These are phyloP conservation scores for Pichia paraexigua DNA, from an alignment of 805 yeast genomes.

Conservation along the genomic window DNA sequence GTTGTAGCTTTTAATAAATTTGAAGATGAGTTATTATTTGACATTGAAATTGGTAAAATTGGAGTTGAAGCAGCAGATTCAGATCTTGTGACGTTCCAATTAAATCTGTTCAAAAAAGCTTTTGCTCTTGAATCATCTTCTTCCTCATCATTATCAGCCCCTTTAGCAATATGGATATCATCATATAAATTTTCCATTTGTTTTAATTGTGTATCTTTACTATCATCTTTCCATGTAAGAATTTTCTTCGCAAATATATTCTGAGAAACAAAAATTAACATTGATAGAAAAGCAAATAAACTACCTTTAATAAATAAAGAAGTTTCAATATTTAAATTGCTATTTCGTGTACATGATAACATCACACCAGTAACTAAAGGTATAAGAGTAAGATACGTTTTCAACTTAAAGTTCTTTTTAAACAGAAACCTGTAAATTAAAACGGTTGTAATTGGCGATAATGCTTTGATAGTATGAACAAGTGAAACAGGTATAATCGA, in stretches of 20 bases:
- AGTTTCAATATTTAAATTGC: slow-evolving; percentile 18
- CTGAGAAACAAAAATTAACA: slow-evolving; percentile 68
- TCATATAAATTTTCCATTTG: slow-evolving; percentile 2
- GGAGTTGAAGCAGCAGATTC: slow-evolving; percentile 30
- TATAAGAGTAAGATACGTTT: slow-evolving; percentile 70
- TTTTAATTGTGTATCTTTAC: neutral
- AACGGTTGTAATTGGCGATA: slow-evolving; percentile 86
- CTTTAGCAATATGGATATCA: neutral
- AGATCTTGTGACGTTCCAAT: slow-evolving; percentile 23
- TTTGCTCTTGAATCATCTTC: slow-evolving; percentile 20
- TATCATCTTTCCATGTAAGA: slow-evolving; percentile 40
- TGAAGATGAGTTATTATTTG: slow-evolving; percentile 13
- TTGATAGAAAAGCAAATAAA: slow-evolving; percentile 43
- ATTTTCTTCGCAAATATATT: slow-evolving; percentile 74
- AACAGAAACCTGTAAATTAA: slow-evolving; percentile 61
- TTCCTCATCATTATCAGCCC: slow-evolving; percentile 6
- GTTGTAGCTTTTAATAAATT: slow-evolving; percentile 20
- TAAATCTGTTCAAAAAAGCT: slow-evolving; percentile 21
- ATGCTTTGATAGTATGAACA: slow-evolving; percentile 89
- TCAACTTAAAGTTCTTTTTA: slow-evolving; percentile 44
- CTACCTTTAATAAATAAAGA: slow-evolving; percentile 33
- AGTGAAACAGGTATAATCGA: slow-evolving; percentile 86
- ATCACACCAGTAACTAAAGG: slow-evolving; percentile 84
- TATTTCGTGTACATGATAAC: slow-evolving; percentile 55
- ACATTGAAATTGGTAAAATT: slow-evolving; percentile 26